These are phyloP conservation scores for Nectriaceae sp. DNA, from an alignment of 2,329 filamentous ascomycete species.

Conservation along the genomic window DNA sequence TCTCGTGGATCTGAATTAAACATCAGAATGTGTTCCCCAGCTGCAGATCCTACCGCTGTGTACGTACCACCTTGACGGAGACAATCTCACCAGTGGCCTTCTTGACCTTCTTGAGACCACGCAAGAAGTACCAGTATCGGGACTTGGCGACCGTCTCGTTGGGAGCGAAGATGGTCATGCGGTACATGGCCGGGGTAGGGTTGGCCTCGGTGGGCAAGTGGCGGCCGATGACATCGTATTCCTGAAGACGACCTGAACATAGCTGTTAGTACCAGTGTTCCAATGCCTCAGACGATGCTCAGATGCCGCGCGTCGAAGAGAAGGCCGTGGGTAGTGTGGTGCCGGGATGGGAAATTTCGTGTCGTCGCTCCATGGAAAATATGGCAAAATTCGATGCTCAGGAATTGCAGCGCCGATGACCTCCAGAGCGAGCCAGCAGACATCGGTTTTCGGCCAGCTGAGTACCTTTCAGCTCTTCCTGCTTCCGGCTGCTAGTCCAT, in stretches of 20 bases:
- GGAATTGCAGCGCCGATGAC: not conserved
- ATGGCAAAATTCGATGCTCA: conserved; percentile 2
- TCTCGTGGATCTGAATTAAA: conserved; percentile 83
- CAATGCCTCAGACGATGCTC: not conserved
- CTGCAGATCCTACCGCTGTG: not conserved
- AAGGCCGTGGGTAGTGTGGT: conserved; percentile 3
- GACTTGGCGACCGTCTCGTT: conserved; percentile 99
- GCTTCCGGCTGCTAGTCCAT: too few species aligned
- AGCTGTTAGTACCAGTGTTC: conserved; percentile 32
- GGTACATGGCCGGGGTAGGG: conserved; percentile 97
- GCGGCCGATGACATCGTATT: conserved; percentile 99
- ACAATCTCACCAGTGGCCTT: conserved; percentile 99
- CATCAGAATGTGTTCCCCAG: conserved; percentile 1
- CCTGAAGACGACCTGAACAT: conserved; percentile 89
- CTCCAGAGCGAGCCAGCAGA: too few species aligned
- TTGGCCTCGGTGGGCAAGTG: conserved; percentile 97
- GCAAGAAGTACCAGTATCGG: conserved; percentile 99
- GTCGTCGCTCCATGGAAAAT: conserved; percentile 1
- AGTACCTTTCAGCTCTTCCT: too few species aligned
- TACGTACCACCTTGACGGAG: conserved; percentile 87
- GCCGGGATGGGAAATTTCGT: not conserved
- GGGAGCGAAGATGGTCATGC: conserved; percentile 99
- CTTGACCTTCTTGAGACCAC: conserved; percentile 99
- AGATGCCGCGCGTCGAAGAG: conserved; percentile 8
- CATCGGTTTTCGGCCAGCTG: too few species aligned